Evolutionary conservation across 805 yeast species (phyloP), one percentile per base, ranked within the genome.

Genomic region (Starmerella bacillaris): DNA sequence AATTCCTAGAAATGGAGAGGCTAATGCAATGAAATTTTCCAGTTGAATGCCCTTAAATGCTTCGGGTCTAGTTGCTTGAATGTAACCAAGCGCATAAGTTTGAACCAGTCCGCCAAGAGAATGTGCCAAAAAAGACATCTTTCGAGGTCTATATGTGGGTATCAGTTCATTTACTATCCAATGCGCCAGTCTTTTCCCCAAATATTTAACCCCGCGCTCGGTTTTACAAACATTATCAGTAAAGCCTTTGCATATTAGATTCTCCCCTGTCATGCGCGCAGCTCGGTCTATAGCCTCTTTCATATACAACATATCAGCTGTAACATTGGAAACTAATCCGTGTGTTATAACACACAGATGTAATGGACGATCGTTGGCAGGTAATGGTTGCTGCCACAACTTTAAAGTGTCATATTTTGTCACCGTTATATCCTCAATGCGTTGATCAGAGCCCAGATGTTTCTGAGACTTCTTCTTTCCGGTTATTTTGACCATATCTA

Each of bases 91-190:
- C 1, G 96, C 92, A 64, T 78, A 86, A 0, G 92, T 72, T 57
- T 86, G 95, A 7, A 78, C 78, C 14, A 79, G 68, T 0, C 98
- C 98, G 14, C 98, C 98, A 18, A 89, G 59, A 0, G 96, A 86
- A 55, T 89, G 98, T 2, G 89, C 93, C 16, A 89, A 61, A 48
- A 89, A 84, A 2, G 96, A 86, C 4, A 86, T 70, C 46, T 70
- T 71, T 9, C 56, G 54, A 5, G 80, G 71, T 4, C 59, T 47
- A 9, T 51, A 42, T 4, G 56, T 53, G 4, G 63, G 60, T 9
- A 67, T 56, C 31, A 76, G 58, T 21, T 70, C 73, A 27, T 66
- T 60, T 4, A 74, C 63, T 18, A 86, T 58, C 54, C 65, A 80
- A 40, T 74, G 73, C 0, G 82, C 96, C 18, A 84, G 68, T 24